Conservation (phyloP, 305 asterid species). For the Salvia sclarea region DNA sequence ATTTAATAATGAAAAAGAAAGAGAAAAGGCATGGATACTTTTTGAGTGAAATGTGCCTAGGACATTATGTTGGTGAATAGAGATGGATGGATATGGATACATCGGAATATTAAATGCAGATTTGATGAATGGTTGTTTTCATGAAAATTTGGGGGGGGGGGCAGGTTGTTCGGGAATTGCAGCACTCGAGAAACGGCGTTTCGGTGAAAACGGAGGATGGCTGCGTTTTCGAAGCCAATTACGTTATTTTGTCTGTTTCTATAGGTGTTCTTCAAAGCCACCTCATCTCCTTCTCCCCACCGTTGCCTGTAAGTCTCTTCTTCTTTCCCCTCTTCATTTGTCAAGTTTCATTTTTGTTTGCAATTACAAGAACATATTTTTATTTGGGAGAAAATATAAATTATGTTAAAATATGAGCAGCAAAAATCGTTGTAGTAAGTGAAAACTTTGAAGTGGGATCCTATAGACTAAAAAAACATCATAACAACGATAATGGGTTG, state of each 20-base stretch:
- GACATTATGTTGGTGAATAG: constrained; percentile 30
- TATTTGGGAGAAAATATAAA: background rate
- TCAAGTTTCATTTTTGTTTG: background rate
- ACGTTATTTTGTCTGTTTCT: constrained; percentile 78
- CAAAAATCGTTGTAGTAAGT: background rate
- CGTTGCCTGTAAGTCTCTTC: constrained; percentile 65
- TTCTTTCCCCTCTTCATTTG: background rate
- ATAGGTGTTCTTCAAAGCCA: constrained; percentile 90
- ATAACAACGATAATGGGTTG: background rate
- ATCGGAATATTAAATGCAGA: constrained; percentile 33
- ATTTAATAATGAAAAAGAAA: background rate
- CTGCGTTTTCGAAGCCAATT: constrained; percentile 77
- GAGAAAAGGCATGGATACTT: background rate
- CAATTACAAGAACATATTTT: background rate
- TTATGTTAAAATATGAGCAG: too few species aligned
- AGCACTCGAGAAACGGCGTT: constrained; percentile 87
- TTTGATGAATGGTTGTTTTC: constrained; percentile 32
- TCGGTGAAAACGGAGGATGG: constrained; percentile 82
- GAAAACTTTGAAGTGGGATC: background rate
- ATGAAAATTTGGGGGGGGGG: constrained; percentile 42
- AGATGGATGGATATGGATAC: background rate
- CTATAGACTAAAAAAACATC: background rate
- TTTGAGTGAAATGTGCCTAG: constrained; percentile 29
- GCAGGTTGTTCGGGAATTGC: constrained; percentile 90
- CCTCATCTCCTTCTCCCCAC: constrained; percentile 73